Conservation (phyloP, 2,329 filamentous ascomycete species). For the Reticulascus tulasneorum region DNA sequence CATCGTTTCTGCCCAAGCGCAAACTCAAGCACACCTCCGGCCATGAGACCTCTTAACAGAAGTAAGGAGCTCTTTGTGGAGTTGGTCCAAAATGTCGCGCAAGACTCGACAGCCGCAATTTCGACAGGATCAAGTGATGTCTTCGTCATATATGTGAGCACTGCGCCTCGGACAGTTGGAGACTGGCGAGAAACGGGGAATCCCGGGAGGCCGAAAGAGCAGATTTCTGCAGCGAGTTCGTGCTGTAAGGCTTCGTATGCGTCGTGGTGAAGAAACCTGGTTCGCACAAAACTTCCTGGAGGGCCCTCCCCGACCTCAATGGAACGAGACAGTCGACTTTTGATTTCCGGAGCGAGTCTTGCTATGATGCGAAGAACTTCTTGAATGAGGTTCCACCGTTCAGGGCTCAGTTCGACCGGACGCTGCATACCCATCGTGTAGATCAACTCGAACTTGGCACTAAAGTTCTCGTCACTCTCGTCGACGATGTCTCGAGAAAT, state of each 20-base stretch:
- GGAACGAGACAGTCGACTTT: slow-evolving; percentile 25
- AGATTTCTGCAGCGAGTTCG: slow-evolving; percentile 35
- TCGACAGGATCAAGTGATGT: slow-evolving; percentile 22
- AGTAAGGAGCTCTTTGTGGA: slow-evolving; percentile 32
- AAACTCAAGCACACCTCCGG: slow-evolving; percentile 50
- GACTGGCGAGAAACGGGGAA: slow-evolving; percentile 39
- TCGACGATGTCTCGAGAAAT: slow-evolving; percentile 55
- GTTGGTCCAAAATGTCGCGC: slow-evolving; percentile 31
- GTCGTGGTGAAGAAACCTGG: slow-evolving; percentile 39
- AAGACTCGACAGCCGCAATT: slow-evolving; percentile 30
- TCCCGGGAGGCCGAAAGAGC: slow-evolving; percentile 32
- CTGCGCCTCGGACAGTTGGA: slow-evolving; percentile 19
- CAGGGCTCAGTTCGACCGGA: slow-evolving; percentile 46
- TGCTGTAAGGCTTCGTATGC: slow-evolving; percentile 26
- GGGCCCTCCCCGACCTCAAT: slow-evolving; percentile 35
- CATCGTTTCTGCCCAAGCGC: slow-evolving; percentile 55
- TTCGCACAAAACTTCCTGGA: slow-evolving; percentile 39
- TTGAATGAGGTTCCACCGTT: slow-evolving; percentile 55
- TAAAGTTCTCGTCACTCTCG: slow-evolving; percentile 63
- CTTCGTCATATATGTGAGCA: slow-evolving; percentile 42
- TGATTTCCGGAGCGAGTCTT: slow-evolving; percentile 22
- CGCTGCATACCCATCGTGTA: slow-evolving; percentile 56
- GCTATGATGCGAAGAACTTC: slow-evolving; percentile 43
- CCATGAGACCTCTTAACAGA: slow-evolving; percentile 53
- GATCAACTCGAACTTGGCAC: slow-evolving; percentile 56